Base-by-base conservation (phyloP, 179 eudicot species). In the Patellifolia procumbens region DNA sequence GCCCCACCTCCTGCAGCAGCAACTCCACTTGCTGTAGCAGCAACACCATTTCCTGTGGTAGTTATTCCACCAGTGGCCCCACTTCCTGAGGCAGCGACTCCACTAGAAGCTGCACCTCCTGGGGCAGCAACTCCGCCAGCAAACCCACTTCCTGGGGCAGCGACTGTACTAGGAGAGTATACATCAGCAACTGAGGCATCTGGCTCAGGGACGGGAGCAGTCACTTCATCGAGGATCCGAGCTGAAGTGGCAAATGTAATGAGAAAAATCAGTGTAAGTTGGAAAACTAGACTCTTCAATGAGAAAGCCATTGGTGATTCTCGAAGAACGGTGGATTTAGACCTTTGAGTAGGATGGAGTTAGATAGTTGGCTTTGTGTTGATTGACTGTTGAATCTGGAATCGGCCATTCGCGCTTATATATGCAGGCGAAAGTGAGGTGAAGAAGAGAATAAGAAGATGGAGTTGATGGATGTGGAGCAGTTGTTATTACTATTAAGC, bases 391-490 rank as follows among this genome's bases (percentile, higher is more conserved):
- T 71, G 76, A 69, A 75, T 76, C 17, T 77, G 68, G 64, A 64
- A 20, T 67, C 34, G 17, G 62, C 66, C 65, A 66, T 60, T 32
- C 15, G 77, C 42, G 71, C 71, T 67, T 82, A 80, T 81, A 88
- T 85, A 82, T 39, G 74, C 67, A 58, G 1, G 71, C 22, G 53
- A 64, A 73, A 46, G 20, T 24, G 72, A 42, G 49, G 29, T 52
- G 4, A 48, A 35, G 58, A 63, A 83, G 69, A 63, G 69, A 63
- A 72, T 58, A 52, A 49, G 62, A 76, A 72, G 32, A 73, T 79
- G 89, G 87, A 86, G 87, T 87, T 81, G 89, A 82, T 83, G 66
- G 77, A 78, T n/a, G 76, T 89, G 88, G 91, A 87, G 92, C 66
- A 76, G 91, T 80, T 83, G 68, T 31, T 45, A 10, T n/a, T n/a